A percentile compares a stretch with the other conserved stretches of the same genome.
Evolutionary conservation across 2,329 filamentous ascomycete genomes (phyloP).

Genomic region (Penicillium brevicompactum): DNA sequence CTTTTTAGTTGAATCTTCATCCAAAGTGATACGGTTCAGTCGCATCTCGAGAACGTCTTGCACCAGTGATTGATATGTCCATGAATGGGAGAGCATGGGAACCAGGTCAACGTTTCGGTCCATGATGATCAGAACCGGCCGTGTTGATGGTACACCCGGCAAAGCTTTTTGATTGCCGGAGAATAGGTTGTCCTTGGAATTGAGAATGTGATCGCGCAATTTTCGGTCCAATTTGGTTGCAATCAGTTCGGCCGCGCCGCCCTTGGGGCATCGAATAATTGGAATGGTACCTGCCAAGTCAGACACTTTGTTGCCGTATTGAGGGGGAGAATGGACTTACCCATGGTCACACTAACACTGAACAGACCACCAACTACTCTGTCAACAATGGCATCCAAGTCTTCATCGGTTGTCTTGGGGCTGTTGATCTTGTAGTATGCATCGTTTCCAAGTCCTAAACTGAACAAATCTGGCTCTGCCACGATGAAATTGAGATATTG

Average conservation of each 20-base stretch:
- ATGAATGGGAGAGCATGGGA: constrained; percentile 98
- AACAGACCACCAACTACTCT: constrained; percentile 95
- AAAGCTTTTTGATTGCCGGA: constrained; percentile 66
- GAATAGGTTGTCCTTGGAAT: constrained; percentile 97
- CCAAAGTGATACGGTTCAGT: constrained; percentile 91
- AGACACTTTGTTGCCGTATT: constrained; percentile 7
- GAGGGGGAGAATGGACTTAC: constrained; percentile 49
- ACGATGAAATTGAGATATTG: constrained; percentile 98
- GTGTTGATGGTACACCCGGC: constrained; percentile 66
- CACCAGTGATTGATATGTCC: constrained; percentile 85
- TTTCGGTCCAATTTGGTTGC: constrained; percentile 93
- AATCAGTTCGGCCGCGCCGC: constrained; percentile 90
- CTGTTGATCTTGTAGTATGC: constrained; percentile 98
- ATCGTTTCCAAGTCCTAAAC: constrained; percentile 87
- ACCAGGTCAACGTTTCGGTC: constrained; percentile 95
- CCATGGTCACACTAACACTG: constrained; percentile 98
- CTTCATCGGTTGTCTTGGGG: constrained; percentile 83
- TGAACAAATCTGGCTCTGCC: constrained; percentile 92
- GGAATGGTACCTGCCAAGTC: constrained; percentile 75
- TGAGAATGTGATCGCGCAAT: constrained; percentile 91
- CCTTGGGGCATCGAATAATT: constrained; percentile 91
- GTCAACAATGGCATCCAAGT: constrained; percentile 84
- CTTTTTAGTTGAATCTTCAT: constrained; percentile 79
- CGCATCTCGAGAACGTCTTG: constrained; percentile 77
- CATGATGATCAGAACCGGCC: constrained; percentile 89